Base-by-base conservation (phyloP, 805 yeast genomes). In the Wickerhamomyces tratensis region DNA sequence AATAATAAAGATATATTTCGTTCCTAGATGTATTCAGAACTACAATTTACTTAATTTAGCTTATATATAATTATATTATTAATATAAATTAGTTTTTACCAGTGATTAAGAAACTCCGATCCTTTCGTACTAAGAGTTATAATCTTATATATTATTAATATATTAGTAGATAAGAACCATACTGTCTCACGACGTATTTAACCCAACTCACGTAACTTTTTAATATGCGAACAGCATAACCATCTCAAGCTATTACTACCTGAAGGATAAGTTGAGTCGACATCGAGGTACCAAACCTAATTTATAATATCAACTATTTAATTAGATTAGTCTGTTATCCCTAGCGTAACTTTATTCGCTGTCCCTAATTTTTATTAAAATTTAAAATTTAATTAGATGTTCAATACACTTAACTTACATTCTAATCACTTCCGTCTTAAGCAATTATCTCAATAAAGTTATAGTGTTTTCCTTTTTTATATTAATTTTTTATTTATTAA, bases 161-260 rank as follows among this genome's bases (percentile, higher is more conserved):
- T 33, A 33, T 27, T 39, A 42, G 47, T 25, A 37, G 50, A 47
- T 47, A 47, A 35, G 39, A 47, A 47, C 50, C 50, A 39, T 44
- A 47, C 50, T 47, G 50, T 5, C 39, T 41, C 34, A 41, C 36
- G 39, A 25, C 43, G 43, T 41, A 41, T 47, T 47, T 47, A 47
- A 47, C 50, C 49, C 50, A 47, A 47, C 49, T 47, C 50, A 43
- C 43, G 50, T 47, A 46, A 36, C 47, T 33, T 43, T 48, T 48
- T 47, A 44, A 37, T 42, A 27, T 43, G 41, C 49, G 52, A 49
- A 49, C 52, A 49, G 52, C 42, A 46, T 34, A 37, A 49, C 52
- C 51, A 43, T 49, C 48, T 38, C 39, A 37, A 48, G 39, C 38
- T 34, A 33, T 41, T 49, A 41, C 49, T 39, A 44, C 41, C 49